phyloP scores from a whole-genome alignment of 2,329 filamentous ascomycete genomes.

The Ascocoryne sarcoides region DNA sequence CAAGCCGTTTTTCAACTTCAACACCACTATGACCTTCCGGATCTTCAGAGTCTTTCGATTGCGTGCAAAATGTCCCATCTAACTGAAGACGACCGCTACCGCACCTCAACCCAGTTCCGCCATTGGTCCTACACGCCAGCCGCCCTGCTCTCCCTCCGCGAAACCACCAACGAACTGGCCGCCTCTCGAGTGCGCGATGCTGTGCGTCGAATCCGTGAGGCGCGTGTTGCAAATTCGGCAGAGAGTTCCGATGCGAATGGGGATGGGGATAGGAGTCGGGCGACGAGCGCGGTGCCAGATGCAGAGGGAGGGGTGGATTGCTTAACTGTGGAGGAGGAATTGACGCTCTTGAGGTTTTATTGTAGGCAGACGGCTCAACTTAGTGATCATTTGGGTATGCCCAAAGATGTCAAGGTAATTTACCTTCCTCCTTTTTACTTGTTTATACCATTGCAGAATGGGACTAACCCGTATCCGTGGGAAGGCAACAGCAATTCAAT shows the following conservation, averaged over 20 bases:
- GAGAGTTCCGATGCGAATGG: conserved; percentile 10
- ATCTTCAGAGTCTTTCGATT: background rate
- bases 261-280: conserved; percentile 15
- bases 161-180: conserved; percentile 72
- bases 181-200: conserved; percentile 55
- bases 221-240: conserved; percentile 28
- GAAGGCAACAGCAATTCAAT: conserved; percentile 37
- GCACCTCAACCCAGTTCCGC: conserved; percentile 79
- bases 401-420: conserved; percentile 48
- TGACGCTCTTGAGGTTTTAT: conserved; percentile 73
- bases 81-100: conserved; percentile 79
- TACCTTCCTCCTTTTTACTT: background rate
- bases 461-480: background rate
- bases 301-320: conserved; percentile 55
- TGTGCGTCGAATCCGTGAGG: conserved; percentile 39
- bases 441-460: background rate
- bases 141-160: conserved; percentile 62
- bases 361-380: conserved; percentile 50
- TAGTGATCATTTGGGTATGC: conserved; percentile 51
- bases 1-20: too few relatives aligned
- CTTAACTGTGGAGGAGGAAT: conserved; percentile 75
- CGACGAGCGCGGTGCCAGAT: conserved; percentile 14
- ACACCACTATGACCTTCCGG: background rate
- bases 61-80: conserved; percentile 2
- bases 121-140: conserved; percentile 84